Conservation (phyloP, 768 basidiomycete species). For the Tubosaeta sp. region DNA sequence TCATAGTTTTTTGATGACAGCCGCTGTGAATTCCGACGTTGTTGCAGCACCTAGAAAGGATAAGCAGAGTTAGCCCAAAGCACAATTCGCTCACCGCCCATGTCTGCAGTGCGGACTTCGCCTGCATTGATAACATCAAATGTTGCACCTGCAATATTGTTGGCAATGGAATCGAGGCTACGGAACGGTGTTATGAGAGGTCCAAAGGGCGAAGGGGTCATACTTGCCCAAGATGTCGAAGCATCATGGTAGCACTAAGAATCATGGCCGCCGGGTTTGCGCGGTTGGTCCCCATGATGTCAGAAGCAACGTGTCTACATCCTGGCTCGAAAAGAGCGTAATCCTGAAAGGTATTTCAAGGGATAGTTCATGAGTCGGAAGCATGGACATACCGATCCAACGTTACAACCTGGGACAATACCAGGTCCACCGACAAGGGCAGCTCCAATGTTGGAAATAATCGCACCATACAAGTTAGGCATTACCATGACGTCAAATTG, state of each 20-base stretch:
- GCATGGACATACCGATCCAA: conserved; percentile 67
- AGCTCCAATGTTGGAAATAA: conserved; percentile 97
- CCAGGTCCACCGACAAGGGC: conserved; percentile 98
- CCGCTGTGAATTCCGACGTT: conserved; percentile 93
- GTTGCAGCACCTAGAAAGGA: conserved; percentile 64
- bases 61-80: conserved; percentile 4
- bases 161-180: conserved; percentile 89
- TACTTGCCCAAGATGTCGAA: conserved; percentile 87
- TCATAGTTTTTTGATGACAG: conserved; percentile 78
- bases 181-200: conserved; percentile 6
- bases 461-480: conserved; percentile 96
- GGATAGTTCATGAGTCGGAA: background rate
- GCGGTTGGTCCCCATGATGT: conserved; percentile 94
- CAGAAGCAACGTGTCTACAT: conserved; percentile 91
- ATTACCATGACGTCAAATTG: conserved; percentile 99
- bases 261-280: conserved; percentile 98
- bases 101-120: conserved; percentile 88
- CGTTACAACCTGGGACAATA: conserved; percentile 96
- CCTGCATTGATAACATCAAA: conserved; percentile 89
- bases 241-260: conserved; percentile 96
- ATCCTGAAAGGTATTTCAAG: conserved; percentile 46
- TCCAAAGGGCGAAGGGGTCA: conserved; percentile 10
- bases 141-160: conserved; percentile 87
- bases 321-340: conserved; percentile 99
- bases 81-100: conserved; percentile 68